These are phyloP conservation scores for Alternaria sp. DNA, from an alignment of 2,329 filamentous ascomycete species.

Conservation along the genomic window DNA sequence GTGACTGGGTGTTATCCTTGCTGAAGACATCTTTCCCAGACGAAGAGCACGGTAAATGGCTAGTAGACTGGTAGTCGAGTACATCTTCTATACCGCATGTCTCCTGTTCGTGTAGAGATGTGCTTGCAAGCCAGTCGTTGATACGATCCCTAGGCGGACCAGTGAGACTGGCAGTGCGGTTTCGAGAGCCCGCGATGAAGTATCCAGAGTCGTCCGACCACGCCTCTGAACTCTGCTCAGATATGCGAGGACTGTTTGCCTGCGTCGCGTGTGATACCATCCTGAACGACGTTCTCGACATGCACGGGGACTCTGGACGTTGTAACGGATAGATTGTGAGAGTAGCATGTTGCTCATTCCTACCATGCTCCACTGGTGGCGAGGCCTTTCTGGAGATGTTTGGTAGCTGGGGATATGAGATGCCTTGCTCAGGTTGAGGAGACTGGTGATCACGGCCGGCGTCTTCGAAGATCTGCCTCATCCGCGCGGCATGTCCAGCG, in stretches of 20 bases:
- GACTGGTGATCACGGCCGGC: conserved; percentile 10
- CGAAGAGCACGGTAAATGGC: neutral
- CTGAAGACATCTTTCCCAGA: neutral
- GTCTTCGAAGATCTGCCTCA: conserved; percentile 39
- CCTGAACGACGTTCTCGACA: neutral
- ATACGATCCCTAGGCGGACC: conserved; percentile 15
- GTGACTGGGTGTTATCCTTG: neutral
- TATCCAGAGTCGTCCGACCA: conserved; percentile 41
- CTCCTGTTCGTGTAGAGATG: conserved; percentile 3
- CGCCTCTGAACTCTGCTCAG: conserved; percentile 23
- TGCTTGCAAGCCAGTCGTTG: conserved; percentile 23
- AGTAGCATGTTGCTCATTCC: neutral
- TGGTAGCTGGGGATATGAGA: conserved; percentile 32
- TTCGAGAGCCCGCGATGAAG: conserved; percentile 11
- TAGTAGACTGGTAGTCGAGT: neutral
- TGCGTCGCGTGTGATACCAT: neutral
- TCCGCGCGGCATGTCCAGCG: conserved; percentile 33
- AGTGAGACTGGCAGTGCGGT: neutral
- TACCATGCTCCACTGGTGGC: neutral
- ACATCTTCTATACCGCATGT: neutral
- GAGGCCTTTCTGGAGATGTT: conserved; percentile 29
- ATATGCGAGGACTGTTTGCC: neutral
- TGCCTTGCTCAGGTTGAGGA: neutral
- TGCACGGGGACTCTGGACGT: conserved; percentile 3
- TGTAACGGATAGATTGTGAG: neutral